Conservation (phyloP, 306 rosid genomes). For the Medicago truncatula region DNA sequence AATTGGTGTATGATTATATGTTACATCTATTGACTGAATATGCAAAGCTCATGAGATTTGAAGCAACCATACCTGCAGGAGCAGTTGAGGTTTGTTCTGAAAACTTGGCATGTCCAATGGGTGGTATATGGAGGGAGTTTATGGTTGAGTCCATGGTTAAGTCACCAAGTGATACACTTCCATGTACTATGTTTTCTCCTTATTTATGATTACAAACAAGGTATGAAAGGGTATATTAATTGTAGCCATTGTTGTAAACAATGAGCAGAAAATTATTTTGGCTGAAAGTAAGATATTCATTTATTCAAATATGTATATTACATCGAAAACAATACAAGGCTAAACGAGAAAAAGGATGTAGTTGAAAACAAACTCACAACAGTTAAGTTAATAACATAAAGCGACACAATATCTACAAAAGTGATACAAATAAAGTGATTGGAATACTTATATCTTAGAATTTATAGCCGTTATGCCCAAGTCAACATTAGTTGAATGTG, state of each 20-base stretch:
- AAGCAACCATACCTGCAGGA: conserved; percentile 42
- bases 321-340: too few species aligned
- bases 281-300: too few species aligned
- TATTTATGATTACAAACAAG: not conserved
- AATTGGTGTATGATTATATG: conserved; percentile 55
- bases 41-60: conserved; percentile 47
- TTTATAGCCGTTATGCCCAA: too few species aligned
- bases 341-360: too few species aligned
- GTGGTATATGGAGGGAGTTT: conserved; percentile 24
- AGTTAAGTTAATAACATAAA: too few species aligned
- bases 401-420: too few species aligned
- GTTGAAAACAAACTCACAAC: too few species aligned
- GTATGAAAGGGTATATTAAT: not conserved
- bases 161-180: conserved; percentile 47
- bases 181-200: conserved; percentile 51
- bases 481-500: too few species aligned
- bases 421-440: too few species aligned
- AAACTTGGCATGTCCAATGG: conserved; percentile 32
- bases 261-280: not conserved
- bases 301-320: too few species aligned
- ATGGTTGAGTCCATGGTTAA: conserved; percentile 48
- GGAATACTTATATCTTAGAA: too few species aligned
- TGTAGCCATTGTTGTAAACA: not conserved
- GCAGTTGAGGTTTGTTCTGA: conserved; percentile 52
- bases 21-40: conserved; percentile 50